Percentiles rank a stretch among this genome's conserved stretches.
Conservation (phyloP, 129 eudicot genomes). For the Solidago caesia region DNA sequence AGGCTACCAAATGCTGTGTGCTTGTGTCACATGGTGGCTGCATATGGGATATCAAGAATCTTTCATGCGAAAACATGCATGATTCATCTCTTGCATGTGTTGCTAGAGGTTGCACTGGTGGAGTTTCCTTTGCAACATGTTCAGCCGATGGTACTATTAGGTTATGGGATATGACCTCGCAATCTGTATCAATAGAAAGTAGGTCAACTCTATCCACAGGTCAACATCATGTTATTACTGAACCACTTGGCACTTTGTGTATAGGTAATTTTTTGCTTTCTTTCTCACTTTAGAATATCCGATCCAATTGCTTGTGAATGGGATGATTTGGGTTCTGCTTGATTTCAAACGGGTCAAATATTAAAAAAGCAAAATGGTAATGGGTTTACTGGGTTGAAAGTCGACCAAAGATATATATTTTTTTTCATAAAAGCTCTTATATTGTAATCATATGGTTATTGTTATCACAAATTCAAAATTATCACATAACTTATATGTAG, state of each 20-base stretch:
- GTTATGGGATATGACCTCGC: slow-evolving; percentile 63
- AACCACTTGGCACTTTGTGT: slow-evolving; percentile 35
- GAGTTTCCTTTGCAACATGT: slow-evolving; percentile 74
- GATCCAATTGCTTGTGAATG: slow-evolving; percentile 2
- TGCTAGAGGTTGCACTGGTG: slow-evolving; percentile 77
- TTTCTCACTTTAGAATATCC: slow-evolving; percentile 11
- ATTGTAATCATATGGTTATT: neutral
- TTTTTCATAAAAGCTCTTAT: neutral
- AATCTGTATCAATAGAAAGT: slow-evolving; percentile 33
- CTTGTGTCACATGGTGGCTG: slow-evolving; percentile 72
- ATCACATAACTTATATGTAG: neutral
- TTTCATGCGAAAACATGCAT: slow-evolving; percentile 72
- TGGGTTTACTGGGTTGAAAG: neutral
- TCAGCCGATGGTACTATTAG: slow-evolving; percentile 72
- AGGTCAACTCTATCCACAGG: slow-evolving; percentile 18
- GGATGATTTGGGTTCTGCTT: slow-evolving; percentile 7
- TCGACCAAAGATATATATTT: neutral
- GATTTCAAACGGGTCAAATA: neutral
- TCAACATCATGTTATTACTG: slow-evolving; percentile 26
- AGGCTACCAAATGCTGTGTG: slow-evolving; percentile 76
- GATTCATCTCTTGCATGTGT: slow-evolving; percentile 70
- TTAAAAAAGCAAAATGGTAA: neutral
- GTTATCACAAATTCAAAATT: neutral
- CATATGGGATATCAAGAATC: slow-evolving; percentile 70
- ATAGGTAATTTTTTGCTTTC: slow-evolving; percentile 44